Conservation (phyloP, 352 stramenopile species). For the Globisporangium viniferum region DNA sequence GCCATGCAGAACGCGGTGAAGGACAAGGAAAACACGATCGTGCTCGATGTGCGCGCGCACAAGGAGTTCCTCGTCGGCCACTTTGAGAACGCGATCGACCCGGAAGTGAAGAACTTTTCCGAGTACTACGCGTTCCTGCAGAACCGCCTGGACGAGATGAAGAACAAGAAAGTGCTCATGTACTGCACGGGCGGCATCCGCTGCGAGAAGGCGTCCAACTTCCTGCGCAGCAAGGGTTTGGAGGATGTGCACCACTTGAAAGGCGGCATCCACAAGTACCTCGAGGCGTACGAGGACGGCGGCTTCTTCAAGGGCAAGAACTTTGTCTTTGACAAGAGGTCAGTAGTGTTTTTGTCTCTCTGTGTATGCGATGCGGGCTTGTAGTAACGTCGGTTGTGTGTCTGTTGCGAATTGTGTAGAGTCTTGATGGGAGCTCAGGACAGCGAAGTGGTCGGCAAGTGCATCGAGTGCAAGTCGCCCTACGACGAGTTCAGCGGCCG, state of each 20-base stretch:
- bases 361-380: conserved; percentile 2
- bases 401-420: conserved; percentile 14
- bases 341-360: not conserved
- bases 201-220: conserved; percentile 75
- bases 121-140: conserved; percentile 72
- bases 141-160: conserved; percentile 56
- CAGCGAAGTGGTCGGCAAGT: conserved; percentile 68
- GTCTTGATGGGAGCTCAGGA: conserved; percentile 59
- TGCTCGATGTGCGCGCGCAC: conserved; percentile 60
- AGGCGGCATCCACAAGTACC: conserved; percentile 76
- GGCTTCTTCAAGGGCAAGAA: conserved; percentile 76
- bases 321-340: conserved; percentile 81
- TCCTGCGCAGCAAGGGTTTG: conserved; percentile 50
- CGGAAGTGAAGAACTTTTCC: conserved; percentile 71
- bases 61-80: conserved; percentile 71
- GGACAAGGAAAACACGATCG: conserved; percentile 45
- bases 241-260: conserved; percentile 67
- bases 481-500: conserved; percentile 65
- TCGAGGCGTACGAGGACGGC: conserved; percentile 55
- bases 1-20: conserved; percentile 42
- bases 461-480: conserved; percentile 54
- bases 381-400: not conserved
- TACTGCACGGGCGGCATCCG: conserved; percentile 79
- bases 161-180: conserved; percentile 73
- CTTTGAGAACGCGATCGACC: conserved; percentile 64